Percentiles rank a stretch among this genome's conserved stretches.
Evolutionary conservation across 169 alveolate genomes (phyloP).

Genomic region (Cystoisospora suis): DNA sequence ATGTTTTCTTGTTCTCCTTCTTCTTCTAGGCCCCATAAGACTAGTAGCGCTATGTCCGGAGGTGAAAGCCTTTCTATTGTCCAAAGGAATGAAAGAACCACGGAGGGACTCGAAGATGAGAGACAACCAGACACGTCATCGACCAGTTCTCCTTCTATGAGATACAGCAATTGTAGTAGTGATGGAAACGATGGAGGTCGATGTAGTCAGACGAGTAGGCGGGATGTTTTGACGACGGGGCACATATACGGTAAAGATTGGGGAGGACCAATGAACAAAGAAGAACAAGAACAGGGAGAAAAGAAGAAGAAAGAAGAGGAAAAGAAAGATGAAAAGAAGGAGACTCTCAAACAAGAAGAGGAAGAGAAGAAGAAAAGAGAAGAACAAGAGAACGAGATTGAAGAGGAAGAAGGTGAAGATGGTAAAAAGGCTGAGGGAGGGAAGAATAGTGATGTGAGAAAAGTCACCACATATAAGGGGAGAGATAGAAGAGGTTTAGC

Average conservation of each 20-base stretch:
- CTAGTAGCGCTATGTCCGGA: too few relatives aligned
- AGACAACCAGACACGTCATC: too few relatives aligned
- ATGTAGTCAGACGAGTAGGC: background rate
- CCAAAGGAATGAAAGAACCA: too few relatives aligned
- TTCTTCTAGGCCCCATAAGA: too few relatives aligned
- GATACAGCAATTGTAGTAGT: too few relatives aligned
- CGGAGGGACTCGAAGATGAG: too few relatives aligned
- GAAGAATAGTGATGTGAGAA: background rate
- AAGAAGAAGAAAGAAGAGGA: background rate
- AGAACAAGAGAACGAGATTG: background rate
- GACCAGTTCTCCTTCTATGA: too few relatives aligned
- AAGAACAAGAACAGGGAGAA: background rate
- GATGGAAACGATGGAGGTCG: too few relatives aligned
- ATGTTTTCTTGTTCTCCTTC: too few relatives aligned
- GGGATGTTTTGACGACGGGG: background rate
- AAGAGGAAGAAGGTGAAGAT: background rate
- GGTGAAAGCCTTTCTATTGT: too few relatives aligned
- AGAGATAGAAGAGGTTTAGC: too few relatives aligned
- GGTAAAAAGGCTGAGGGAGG: background rate
- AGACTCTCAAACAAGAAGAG: background rate
- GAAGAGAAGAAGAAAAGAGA: background rate
- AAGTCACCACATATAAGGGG: background rate
- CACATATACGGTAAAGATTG: background rate
- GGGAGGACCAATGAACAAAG: background rate
- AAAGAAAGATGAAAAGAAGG: background rate